Conservation (phyloP, 495 filamentous ascomycete genomes). For the Aspergillus funiculosus region DNA sequence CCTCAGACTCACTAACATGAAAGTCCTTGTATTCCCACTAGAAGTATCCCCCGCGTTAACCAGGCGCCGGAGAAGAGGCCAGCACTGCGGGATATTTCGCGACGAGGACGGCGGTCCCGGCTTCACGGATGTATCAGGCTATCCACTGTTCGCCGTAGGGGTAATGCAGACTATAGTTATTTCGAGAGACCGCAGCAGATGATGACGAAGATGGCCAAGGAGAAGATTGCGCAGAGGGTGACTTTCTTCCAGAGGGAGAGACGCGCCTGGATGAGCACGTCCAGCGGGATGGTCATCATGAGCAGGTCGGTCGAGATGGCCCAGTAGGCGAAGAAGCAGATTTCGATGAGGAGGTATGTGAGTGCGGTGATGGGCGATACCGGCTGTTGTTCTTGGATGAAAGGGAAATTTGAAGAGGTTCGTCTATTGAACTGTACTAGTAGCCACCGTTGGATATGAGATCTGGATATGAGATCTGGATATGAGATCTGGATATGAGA, state of each 20-base stretch:
- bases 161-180: conserved; percentile 47
- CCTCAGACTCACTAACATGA: too few relatives aligned
- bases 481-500: too few relatives aligned
- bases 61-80: conserved; percentile 44
- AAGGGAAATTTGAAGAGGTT: too few relatives aligned
- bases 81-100: conserved; percentile 52
- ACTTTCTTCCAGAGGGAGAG: conserved; percentile 42
- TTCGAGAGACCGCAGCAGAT: conserved; percentile 50
- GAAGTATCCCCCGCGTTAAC: too few relatives aligned
- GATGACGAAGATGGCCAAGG: conserved; percentile 54
- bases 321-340: conserved; percentile 53
- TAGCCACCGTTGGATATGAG: too few relatives aligned
- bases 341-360: conserved; percentile 48
- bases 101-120: conserved; percentile 49
- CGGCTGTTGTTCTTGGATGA: too few relatives aligned
- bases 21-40: too few relatives aligned
- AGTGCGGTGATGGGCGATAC: too few relatives aligned
- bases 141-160: conserved; percentile 48
- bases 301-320: conserved; percentile 53
- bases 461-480: too few relatives aligned
- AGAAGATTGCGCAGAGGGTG: conserved; percentile 36
- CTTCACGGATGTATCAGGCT: conserved; percentile 56
- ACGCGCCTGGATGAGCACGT: conserved; percentile 44
- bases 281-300: conserved; percentile 52
- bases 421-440: too few relatives aligned